Conservation (phyloP, 2,329 filamentous ascomycete genomes). For the Chaetomium globosum region DNA sequence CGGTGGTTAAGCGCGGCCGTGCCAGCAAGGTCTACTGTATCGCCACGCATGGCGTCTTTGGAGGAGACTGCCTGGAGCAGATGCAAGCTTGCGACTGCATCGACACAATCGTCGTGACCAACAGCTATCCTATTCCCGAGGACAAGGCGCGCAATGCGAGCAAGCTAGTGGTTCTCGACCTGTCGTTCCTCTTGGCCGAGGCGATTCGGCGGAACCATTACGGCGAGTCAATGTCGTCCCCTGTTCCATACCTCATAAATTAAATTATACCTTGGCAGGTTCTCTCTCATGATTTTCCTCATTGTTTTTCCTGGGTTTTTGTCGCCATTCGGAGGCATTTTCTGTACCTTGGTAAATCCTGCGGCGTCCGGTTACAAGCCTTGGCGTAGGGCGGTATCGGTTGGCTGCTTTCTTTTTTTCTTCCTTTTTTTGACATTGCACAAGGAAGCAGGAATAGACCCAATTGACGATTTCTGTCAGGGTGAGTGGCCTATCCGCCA, state of each 20-base stretch:
- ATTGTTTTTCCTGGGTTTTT: constrained; percentile 9
- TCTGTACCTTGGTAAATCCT: constrained; percentile 30
- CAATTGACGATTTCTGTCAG: constrained; percentile 34
- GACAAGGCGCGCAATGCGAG: constrained; percentile 69
- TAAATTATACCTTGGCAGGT: constrained; percentile 41
- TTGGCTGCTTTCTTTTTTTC: constrained; percentile 26
- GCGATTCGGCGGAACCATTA: constrained; percentile 96
- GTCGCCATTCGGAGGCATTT: constrained; percentile 12
- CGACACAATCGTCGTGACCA: constrained; percentile 90
- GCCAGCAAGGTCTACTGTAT: constrained; percentile 97
- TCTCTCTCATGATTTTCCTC: constrained; percentile 28
- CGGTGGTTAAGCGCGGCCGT: constrained; percentile 86
- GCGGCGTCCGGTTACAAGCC: constrained; percentile 33
- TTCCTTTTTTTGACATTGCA: constrained; percentile 23
- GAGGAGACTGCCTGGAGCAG: constrained; percentile 83
- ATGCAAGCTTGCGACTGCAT: constrained; percentile 93
- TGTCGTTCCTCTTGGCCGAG: constrained; percentile 85
- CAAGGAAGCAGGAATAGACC: constrained; percentile 33
- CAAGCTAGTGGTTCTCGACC: constrained; percentile 87
- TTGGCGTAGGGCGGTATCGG: constrained; percentile 35
- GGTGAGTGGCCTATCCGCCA: constrained; percentile 26
- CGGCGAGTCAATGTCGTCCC: constrained; percentile 76
- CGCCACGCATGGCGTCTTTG: constrained; percentile 94
- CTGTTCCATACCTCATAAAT: constrained; percentile 69
- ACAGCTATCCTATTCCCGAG: constrained; percentile 88